A percentile compares a stretch with the other conserved stretches of the same genome.
Conservation (phyloP, 495 filamentous ascomycete species). For the Hypoxylon cercidicola region DNA sequence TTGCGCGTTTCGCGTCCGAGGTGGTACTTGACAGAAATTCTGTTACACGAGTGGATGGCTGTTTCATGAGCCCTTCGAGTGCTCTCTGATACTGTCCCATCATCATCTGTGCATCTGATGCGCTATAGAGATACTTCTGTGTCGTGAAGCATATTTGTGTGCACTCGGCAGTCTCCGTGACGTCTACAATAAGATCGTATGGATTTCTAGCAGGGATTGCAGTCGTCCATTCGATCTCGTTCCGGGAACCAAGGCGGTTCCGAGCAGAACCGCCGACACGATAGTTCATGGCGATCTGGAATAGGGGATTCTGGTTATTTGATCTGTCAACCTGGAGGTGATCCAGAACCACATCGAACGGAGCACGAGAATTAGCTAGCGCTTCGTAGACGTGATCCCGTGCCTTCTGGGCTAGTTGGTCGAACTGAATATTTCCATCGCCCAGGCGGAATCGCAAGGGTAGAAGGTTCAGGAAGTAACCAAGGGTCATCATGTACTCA, state of each 20-base stretch:
- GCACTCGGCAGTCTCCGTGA: background rate
- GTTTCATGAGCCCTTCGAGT: background rate
- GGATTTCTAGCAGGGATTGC: background rate
- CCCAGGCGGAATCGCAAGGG: conserved; percentile 49
- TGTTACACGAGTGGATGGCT: conserved; percentile 1
- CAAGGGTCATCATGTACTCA: conserved; percentile 47
- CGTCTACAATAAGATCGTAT: background rate
- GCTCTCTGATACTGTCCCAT: conserved; percentile 8
- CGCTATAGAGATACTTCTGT: conserved; percentile 25
- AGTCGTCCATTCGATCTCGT: conserved; percentile 16
- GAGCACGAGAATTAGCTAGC: conserved; percentile 28
- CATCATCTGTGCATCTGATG: conserved; percentile 10
- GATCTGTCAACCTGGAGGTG: conserved; percentile 22
- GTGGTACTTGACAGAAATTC: background rate
- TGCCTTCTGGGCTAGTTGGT: conserved; percentile 3
- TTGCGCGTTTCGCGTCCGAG: no score
- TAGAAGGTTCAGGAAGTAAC: conserved; percentile 61
- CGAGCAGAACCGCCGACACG: background rate
- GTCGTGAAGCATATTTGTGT: conserved; percentile 5
- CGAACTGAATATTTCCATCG: conserved; percentile 12
- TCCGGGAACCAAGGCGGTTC: background rate
- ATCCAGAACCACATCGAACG: conserved; percentile 45
- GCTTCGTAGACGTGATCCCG: conserved; percentile 5
- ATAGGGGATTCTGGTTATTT: conserved; percentile 7
- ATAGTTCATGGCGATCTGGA: conserved; percentile 24